Evolutionary conservation across 352 stramenopile species (phyloP).

Genomic region (Globisporangium emineosum): DNA sequence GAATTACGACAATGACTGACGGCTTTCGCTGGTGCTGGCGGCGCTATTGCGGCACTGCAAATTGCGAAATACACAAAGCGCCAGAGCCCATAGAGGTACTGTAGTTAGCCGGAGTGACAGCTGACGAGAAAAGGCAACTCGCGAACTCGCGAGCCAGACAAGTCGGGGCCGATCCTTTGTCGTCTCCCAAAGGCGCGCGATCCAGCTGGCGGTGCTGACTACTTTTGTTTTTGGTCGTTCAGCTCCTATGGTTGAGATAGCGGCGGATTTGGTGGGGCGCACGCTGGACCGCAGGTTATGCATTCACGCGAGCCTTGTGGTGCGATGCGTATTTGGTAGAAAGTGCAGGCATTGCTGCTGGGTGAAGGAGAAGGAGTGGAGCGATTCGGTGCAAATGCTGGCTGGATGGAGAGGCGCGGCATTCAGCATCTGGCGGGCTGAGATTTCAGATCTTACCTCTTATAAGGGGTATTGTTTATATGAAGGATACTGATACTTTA

Average conservation of each 20-base stretch:
- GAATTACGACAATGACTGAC: background rate
- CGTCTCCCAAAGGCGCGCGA: background rate
- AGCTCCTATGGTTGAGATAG: background rate
- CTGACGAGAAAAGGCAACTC: background rate
- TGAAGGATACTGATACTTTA: no score
- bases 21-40: background rate
- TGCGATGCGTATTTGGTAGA: background rate
- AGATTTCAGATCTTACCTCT: background rate
- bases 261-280: background rate
- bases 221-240: background rate
- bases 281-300: background rate
- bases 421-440: constrained; percentile 1
- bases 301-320: background rate
- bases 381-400: background rate
- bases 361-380: background rate
- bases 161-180: background rate
- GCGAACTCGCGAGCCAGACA: constrained; percentile 3
- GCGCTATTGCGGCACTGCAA: background rate
- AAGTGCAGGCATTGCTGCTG: constrained; percentile 1
- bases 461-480: background rate
- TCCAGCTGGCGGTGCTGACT: constrained; percentile 17
- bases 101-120: background rate
- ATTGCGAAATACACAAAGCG: background rate
- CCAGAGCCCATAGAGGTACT: background rate
- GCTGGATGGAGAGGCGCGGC: constrained; percentile 6